These are phyloP conservation scores for Choiromyces venosus DNA, from an alignment of 495 filamentous ascomycete genomes.

Conservation along the genomic window DNA sequence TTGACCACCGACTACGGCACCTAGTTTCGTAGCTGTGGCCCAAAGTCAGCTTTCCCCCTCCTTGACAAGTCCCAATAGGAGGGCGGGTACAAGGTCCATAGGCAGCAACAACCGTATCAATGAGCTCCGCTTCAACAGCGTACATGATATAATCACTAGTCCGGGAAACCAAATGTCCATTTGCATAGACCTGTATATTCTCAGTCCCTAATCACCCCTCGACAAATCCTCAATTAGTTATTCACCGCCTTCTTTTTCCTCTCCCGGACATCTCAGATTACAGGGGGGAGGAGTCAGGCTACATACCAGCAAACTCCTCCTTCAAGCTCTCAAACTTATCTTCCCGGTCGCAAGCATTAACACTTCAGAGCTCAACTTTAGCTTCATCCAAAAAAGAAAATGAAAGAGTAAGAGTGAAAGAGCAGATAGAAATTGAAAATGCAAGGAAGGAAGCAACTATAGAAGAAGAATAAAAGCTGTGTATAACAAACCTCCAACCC, in stretches of 20 bases:
- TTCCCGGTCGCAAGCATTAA: slow-evolving; percentile 88
- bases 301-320: slow-evolving; percentile 68
- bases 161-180: slow-evolving; percentile 92
- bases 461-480: slow-evolving; percentile 24
- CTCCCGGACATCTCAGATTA: slow-evolving; percentile 42
- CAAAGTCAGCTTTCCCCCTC: slow-evolving; percentile 4
- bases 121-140: slow-evolving; percentile 87
- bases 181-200: slow-evolving; percentile 72
- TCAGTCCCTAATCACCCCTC: slow-evolving; percentile 44
- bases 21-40: slow-evolving; percentile 78
- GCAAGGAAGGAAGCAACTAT: background rate
- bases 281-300: slow-evolving; percentile 28
- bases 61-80: background rate
- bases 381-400: background rate
- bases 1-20: slow-evolving; percentile 92
- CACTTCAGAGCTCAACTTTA: slow-evolving; percentile 50
- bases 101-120: slow-evolving; percentile 73
- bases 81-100: slow-evolving; percentile 80
- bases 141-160: slow-evolving; percentile 96
- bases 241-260: slow-evolving; percentile 17
- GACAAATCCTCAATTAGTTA: slow-evolving; percentile 24
- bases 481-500: slow-evolving; percentile 79
- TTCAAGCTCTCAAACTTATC: slow-evolving; percentile 73
- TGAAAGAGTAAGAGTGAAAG: background rate
- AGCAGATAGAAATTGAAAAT: background rate